Conservation (phyloP, 2,329 filamentous ascomycete genomes). For the Penicillium aurantiogriseum region DNA sequence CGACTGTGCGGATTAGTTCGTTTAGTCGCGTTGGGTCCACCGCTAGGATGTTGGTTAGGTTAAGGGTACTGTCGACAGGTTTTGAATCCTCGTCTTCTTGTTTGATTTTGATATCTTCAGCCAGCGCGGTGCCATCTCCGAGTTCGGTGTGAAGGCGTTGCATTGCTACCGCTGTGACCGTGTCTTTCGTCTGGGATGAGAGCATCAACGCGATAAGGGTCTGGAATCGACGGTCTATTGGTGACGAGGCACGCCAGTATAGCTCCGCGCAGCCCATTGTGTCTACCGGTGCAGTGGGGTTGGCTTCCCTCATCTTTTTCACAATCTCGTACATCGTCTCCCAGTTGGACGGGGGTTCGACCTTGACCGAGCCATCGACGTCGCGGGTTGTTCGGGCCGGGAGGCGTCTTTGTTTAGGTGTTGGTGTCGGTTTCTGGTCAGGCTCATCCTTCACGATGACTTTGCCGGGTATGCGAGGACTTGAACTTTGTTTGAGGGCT, state of each 20-base stretch:
- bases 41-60: slow-evolving; percentile 72
- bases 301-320: slow-evolving; percentile 72
- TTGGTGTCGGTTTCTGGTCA: slow-evolving; percentile 17
- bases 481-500: slow-evolving; percentile 10
- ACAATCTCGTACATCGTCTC: slow-evolving; percentile 75
- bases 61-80: slow-evolving; percentile 55
- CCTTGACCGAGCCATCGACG: slow-evolving; percentile 35
- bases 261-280: slow-evolving; percentile 84
- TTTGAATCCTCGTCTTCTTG: slow-evolving; percentile 21
- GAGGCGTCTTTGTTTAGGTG: slow-evolving; percentile 39
- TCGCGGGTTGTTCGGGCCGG: slow-evolving; percentile 43
- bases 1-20: slow-evolving; percentile 75
- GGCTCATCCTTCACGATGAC: slow-evolving; percentile 29
- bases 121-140: slow-evolving; percentile 28
- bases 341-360: slow-evolving; percentile 75
- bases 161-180: slow-evolving; percentile 83
- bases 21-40: slow-evolving; percentile 67
- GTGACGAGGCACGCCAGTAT: slow-evolving; percentile 44
- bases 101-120: slow-evolving; percentile 23
- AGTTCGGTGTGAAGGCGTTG: slow-evolving; percentile 72
- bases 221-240: slow-evolving; percentile 70
- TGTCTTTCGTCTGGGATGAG: slow-evolving; percentile 90
- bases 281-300: slow-evolving; percentile 75
- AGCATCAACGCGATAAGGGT: slow-evolving; percentile 87
- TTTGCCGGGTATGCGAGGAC: slow-evolving; percentile 21